Evolutionary conservation across 2,329 filamentous ascomycete genomes (phyloP).

Genomic region (Penicillium hesseltinei): DNA sequence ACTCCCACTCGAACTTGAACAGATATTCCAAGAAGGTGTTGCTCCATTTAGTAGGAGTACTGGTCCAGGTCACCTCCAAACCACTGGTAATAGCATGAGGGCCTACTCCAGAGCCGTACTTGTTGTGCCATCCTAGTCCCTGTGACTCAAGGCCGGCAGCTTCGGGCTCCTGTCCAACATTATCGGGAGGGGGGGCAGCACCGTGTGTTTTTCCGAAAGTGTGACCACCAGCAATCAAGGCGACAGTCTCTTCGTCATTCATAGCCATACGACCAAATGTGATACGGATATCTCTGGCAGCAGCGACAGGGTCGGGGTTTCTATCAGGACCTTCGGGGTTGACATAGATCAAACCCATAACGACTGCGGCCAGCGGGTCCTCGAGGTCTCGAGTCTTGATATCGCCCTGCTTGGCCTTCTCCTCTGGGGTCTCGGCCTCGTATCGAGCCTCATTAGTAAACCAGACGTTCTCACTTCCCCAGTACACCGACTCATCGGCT

Average conservation of each 20-base stretch:
- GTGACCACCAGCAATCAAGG: slow-evolving; percentile 75
- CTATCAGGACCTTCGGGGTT: slow-evolving; percentile 77
- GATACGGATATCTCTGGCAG: slow-evolving; percentile 69
- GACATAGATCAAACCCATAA: slow-evolving; percentile 79
- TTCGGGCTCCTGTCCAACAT: slow-evolving; percentile 67
- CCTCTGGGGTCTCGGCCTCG: slow-evolving; percentile 45
- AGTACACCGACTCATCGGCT: slow-evolving; percentile 73
- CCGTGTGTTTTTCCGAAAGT: slow-evolving; percentile 80
- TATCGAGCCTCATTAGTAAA: slow-evolving; percentile 67
- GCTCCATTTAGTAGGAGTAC: slow-evolving; percentile 72
- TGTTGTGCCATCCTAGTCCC: slow-evolving; percentile 71
- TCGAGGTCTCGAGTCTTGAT: slow-evolving; percentile 65
- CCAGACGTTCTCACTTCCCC: slow-evolving; percentile 74
- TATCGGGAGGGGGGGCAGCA: slow-evolving; percentile 60
- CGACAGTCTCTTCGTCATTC: slow-evolving; percentile 79
- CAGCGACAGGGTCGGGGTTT: slow-evolving; percentile 65
- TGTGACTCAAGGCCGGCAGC: slow-evolving; percentile 63
- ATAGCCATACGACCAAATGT: slow-evolving; percentile 80
- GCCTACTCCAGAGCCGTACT: slow-evolving; percentile 64
- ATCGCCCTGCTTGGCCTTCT: slow-evolving; percentile 43
- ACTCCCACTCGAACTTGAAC: slow-evolving; percentile 76
- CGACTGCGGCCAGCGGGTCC: slow-evolving; percentile 63
- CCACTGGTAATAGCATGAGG: slow-evolving; percentile 71
- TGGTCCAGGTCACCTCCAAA: slow-evolving; percentile 77
- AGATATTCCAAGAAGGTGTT: slow-evolving; percentile 73